Conservation (phyloP, 805 yeast genomes). For the Ogataea nakhonphanomensis region DNA sequence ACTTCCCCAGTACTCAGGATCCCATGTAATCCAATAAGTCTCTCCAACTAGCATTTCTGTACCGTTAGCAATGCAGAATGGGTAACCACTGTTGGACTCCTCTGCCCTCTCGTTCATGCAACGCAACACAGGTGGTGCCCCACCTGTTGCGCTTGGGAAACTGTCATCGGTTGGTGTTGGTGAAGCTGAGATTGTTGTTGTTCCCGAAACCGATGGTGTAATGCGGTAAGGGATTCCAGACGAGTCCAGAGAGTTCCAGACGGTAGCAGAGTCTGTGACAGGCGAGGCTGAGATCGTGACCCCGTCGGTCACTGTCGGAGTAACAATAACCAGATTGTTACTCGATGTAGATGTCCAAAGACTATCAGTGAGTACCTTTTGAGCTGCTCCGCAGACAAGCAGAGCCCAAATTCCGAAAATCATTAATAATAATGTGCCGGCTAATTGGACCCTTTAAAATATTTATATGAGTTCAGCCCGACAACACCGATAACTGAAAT, state of each 20-base stretch:
- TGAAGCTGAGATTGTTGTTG: slow-evolving; percentile 37
- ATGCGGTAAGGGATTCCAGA: slow-evolving; percentile 42
- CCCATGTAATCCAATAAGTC: slow-evolving; percentile 41
- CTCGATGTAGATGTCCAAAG: slow-evolving; percentile 38
- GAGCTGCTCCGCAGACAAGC: slow-evolving; percentile 15
- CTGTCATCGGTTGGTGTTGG: slow-evolving; percentile 38
- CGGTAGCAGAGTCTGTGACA: slow-evolving; percentile 34
- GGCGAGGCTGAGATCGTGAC: slow-evolving; percentile 46
- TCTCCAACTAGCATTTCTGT: slow-evolving; percentile 45
- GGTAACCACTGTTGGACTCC: slow-evolving; percentile 20
- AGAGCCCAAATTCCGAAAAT: background rate
- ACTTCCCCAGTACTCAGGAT: slow-evolving; percentile 41
- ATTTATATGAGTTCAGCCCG: slow-evolving; percentile 5
- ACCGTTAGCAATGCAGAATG: slow-evolving; percentile 43
- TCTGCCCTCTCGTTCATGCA: slow-evolving; percentile 38
- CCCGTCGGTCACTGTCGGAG: slow-evolving; percentile 49
- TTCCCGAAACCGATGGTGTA: slow-evolving; percentile 38
- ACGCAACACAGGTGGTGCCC: slow-evolving; percentile 43
- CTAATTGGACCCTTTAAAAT: background rate
- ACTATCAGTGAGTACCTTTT: slow-evolving; percentile 23
- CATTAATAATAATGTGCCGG: background rate
- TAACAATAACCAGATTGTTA: slow-evolving; percentile 21
- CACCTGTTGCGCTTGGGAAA: slow-evolving; percentile 36
- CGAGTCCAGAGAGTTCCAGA: slow-evolving; percentile 42
- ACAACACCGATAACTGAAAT: slow-evolving; percentile 4